These are phyloP conservation scores for Breviolum minutum DNA, from an alignment of 73 alveolate species.

Conservation along the genomic window DNA sequence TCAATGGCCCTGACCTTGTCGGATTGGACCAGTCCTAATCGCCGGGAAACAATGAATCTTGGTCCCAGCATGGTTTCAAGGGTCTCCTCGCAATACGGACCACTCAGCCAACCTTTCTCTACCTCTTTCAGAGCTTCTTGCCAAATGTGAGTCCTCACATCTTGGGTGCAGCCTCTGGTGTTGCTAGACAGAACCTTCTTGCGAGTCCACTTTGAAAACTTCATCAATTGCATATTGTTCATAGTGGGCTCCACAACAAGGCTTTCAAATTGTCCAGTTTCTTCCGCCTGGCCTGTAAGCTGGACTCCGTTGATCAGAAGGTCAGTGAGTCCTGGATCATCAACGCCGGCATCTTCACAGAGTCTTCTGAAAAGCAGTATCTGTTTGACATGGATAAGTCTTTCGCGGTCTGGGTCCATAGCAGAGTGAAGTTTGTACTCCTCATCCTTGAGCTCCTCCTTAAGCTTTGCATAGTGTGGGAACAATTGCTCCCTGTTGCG, in stretches of 20 bases:
- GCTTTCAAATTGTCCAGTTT: background rate
- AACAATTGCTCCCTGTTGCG: background rate
- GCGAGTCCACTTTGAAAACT: background rate
- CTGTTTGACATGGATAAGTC: background rate
- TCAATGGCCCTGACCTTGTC: conserved; percentile 15
- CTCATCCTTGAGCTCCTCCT: background rate
- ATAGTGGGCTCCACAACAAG: background rate
- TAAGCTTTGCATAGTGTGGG: background rate
- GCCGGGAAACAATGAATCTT: background rate
- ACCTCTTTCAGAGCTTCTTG: background rate
- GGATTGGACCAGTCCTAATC: background rate
- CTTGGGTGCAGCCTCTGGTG: background rate
- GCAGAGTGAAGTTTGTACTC: background rate
- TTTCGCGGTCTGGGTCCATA: background rate
- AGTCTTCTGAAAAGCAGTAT: background rate
- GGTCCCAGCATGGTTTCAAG: background rate
- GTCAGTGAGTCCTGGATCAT: background rate
- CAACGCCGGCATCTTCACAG: conserved; percentile 25
- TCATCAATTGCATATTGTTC: conserved; percentile 7
- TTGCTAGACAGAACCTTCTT: background rate
- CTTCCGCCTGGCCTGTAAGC: background rate
- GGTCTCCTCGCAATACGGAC: background rate
- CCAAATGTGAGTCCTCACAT: background rate
- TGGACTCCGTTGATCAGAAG: background rate
- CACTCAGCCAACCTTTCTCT: conserved; percentile 18